Evolutionary conservation across 1,139 yeast species (phyloP), one percentile per base, ranked within the genome.

Genomic region (Kodamaea derodonti): DNA sequence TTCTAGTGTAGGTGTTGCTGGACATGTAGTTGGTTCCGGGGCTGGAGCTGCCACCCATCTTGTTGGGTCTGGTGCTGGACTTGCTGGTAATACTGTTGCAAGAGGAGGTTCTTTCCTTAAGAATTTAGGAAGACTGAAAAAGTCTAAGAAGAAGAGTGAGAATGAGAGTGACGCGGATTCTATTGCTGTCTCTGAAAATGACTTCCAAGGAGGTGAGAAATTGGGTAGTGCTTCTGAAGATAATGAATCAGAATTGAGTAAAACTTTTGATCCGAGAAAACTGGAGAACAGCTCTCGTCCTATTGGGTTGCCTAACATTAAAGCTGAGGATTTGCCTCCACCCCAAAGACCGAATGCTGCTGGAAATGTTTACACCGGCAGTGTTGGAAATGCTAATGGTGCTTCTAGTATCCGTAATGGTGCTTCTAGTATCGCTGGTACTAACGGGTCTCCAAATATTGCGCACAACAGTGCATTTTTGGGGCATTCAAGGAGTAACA

Each of bases 61-160:
- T 4, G 54, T 49, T 26, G 58, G 54, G 13, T 51, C 55, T 13
- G 63, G 62, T 28, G 56, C 57, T 23, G 69, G 68, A 4, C 50
- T 56, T 20, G 72, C 69, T 9, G 55, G 65, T 9, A 75, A 70
- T 36, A 74, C 72, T 18, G 52, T 71, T n/a, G 52, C 62, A 26
- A 70, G 65, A 41, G 79, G 79, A 31, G 67, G 72, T 4, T 52
- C 61, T 4, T 55, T 66, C 46, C 47, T 64, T 30, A 65, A 63
- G 48, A 61, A 65, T 3, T 51, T 65, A 23, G 58, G 58, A 20
- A 27, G 30, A 27, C 20, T 16, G 23, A 56, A 51, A 38, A 51
- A 48, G 46, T 27, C 43, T 45, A 33, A 39, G 45, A 30, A 36
- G 31, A 31, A 26, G 29, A 26, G 13, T 24, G 37, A 38, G 18